These are phyloP conservation scores for Diaporthe amygdali DNA, from an alignment of 2,329 filamentous ascomycete genomes.

Conservation along the genomic window DNA sequence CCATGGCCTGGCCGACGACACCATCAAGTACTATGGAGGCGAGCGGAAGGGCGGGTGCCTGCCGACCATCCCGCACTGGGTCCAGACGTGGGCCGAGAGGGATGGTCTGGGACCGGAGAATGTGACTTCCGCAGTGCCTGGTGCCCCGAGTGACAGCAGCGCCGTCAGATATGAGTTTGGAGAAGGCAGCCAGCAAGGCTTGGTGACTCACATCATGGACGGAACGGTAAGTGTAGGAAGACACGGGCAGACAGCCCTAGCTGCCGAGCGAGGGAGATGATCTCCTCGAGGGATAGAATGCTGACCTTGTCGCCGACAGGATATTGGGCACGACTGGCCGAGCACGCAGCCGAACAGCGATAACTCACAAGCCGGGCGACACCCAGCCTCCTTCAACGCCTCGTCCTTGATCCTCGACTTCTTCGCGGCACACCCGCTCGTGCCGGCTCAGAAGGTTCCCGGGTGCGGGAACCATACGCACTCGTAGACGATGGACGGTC, in stretches of 20 bases:
- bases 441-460: too few relatives aligned
- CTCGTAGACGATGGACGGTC: not conserved
- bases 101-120: conserved; percentile 31
- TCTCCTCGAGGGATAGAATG: not conserved
- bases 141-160: conserved; percentile 27
- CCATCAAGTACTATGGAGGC: conserved; percentile 50
- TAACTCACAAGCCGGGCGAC: conserved; percentile 24
- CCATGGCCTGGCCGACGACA: conserved; percentile 53
- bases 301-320: conserved; percentile 5
- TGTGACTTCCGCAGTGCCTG: conserved; percentile 19
- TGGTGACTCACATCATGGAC: conserved; percentile 39
- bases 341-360: conserved; percentile 25
- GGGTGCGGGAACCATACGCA: not conserved
- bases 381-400: conserved; percentile 28
- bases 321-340: conserved; percentile 28
- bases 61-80: conserved; percentile 48
- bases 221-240: conserved; percentile 27
- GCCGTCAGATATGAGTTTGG: conserved; percentile 37
- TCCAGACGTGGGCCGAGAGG: conserved; percentile 42
- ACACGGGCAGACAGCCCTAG: not conserved
- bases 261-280: not conserved
- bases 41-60: conserved; percentile 45
- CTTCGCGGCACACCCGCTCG: conserved; percentile 21
- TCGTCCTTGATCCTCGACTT: conserved; percentile 27
- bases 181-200: conserved; percentile 33